Evolutionary conservation across 306 rosid species (phyloP), one percentile per base, ranked within the genome.

Genomic region (Prinsepia uniflora): DNA sequence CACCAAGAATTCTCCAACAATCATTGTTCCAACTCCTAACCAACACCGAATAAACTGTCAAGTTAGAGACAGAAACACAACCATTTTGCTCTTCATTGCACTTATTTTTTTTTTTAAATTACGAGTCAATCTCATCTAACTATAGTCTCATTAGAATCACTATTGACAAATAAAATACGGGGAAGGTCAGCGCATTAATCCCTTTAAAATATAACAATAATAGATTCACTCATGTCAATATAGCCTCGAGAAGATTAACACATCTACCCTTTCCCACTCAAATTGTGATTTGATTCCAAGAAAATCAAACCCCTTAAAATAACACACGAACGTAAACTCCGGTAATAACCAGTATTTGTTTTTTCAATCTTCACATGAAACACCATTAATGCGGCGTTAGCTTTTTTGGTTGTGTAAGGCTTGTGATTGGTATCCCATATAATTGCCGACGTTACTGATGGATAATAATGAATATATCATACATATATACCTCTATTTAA

Each of bases 371-470:
- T 50, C 34, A 42, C 10, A 8, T 20, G 65, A 59, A 52, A 48
- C 47, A 73, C 13, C 62, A 50, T 64, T 64, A 64, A 34, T 40
- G n/a, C 44, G 15, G 36, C n/a, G 36, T 58, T 70, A 54, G 77
- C 73, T 54, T 54, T 69, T 54, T 17, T 66, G 52, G 75, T 46
- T 77, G 61, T 19, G 66, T 53, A 76, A 62, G 22, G 30, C 36
- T 41, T 56, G 18, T 36, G 71, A 47, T 46, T 67, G 22, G 66
- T 48, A 55, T 61, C 69, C 13, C 47, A 55, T 22, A 36, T 74
- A 53, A 53, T 79, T 54, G 73, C 76, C 49, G 41, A 68, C 79
- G 40, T 65, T 40, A 58, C 20, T 57, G 76, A 70, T 70, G 7
- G 5, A 64, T 53, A 69, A 24, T n/a, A 34, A 34, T 30, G 36